Conservation (phyloP, 2,329 filamentous ascomycete species). For the Didymella segeticola region DNA sequence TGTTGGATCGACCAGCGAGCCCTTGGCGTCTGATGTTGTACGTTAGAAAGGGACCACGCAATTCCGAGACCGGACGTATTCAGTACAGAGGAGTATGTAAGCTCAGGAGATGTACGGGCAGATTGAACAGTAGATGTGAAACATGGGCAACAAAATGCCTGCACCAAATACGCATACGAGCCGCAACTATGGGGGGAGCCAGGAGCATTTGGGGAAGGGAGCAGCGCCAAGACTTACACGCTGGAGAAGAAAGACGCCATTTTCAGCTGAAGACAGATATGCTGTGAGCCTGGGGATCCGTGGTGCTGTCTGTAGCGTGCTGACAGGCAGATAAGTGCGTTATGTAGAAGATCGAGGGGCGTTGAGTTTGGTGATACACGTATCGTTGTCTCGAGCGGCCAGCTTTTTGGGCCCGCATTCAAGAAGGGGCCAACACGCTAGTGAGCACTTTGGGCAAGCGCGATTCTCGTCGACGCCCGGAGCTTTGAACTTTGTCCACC, state of each 20-base stretch:
- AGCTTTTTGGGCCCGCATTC: constrained; percentile 36
- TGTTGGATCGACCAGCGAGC: constrained; percentile 52
- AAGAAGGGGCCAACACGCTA: constrained; percentile 42
- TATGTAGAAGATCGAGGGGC: constrained; percentile 30
- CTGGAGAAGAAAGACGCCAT: constrained; percentile 53
- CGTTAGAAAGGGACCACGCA: constrained; percentile 30
- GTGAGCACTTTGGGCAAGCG: constrained; percentile 25
- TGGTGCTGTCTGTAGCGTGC: constrained; percentile 12
- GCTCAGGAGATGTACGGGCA: constrained; percentile 20
- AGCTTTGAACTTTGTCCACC: constrained; percentile 34
- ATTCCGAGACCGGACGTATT: constrained; percentile 9
- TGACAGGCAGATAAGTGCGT: constrained; percentile 26
- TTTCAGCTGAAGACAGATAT: constrained; percentile 20
- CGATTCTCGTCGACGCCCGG: constrained; percentile 19
- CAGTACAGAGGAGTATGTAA: constrained; percentile 2
- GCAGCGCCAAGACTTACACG: constrained; percentile 50
- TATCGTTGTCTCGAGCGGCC: constrained; percentile 34
- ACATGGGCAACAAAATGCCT: constrained; percentile 33
- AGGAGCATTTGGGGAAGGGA: constrained; percentile 39
- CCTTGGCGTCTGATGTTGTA: constrained; percentile 48
- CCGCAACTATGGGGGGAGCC: constrained; percentile 28
- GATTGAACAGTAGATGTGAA: constrained; percentile 27
- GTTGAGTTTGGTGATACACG: constrained; percentile 37
- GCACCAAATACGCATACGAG: constrained; percentile 39
- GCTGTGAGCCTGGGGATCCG: constrained; percentile 9